phyloP scores from a whole-genome alignment of 306 rosid genomes.

The Argentina anserina region DNA sequence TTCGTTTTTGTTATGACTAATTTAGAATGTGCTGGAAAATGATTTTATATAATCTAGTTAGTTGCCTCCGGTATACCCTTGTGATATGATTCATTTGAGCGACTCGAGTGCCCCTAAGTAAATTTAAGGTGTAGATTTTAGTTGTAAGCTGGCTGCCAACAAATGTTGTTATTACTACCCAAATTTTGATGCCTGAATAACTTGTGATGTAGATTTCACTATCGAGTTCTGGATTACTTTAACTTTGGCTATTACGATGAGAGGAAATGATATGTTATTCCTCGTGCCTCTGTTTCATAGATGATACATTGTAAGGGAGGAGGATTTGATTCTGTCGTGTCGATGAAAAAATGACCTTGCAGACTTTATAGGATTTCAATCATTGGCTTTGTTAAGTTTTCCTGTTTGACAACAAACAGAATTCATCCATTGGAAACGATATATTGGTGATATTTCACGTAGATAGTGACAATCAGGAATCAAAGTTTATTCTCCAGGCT shows the following conservation, averaged over 20 bases:
- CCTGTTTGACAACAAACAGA: background rate
- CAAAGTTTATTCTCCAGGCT: background rate
- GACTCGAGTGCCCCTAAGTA: background rate
- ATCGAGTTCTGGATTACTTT: background rate
- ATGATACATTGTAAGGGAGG: background rate
- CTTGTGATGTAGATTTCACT: background rate
- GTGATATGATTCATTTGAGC: background rate
- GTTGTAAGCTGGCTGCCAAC: background rate
- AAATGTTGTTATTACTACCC: background rate
- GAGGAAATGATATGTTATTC: background rate
- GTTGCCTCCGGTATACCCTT: background rate
- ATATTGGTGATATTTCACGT: background rate
- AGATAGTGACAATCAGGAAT: background rate
- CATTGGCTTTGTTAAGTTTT: background rate
- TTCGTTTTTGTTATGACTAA: background rate
- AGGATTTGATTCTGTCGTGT: background rate
- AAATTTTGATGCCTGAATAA: background rate
- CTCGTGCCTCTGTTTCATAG: background rate
- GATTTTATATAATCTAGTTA: background rate
- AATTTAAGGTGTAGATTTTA: background rate
- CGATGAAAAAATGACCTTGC: background rate
- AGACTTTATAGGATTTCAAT: background rate
- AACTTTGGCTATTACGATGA: background rate
- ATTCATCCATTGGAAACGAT: background rate
- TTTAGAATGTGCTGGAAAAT: background rate